Base-by-base conservation (phyloP, 176 grass and related monocot species). In the Oryza punctata region DNA sequence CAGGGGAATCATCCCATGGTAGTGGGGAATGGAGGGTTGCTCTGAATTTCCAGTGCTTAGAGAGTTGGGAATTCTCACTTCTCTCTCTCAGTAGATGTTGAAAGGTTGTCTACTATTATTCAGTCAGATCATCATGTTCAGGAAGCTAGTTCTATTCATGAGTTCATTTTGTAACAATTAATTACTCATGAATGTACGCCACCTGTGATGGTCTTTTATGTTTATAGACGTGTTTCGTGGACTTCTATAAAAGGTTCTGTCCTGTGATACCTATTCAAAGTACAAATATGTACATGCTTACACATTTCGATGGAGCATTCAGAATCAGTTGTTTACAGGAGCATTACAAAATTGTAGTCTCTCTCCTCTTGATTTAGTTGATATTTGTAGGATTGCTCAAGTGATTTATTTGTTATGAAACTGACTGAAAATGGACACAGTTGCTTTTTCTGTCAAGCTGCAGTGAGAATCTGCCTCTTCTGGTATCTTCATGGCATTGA, bases 371-470 rank as follows among this genome's bases (percentile, higher is more conserved):
- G 63, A 3, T 68, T 14, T 77, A 49, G 59, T 45, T 64, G 40
- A 77, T 73, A 29, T 73, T 85, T 37, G 3, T 73, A 63, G 23
- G 67, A 67, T 59, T 46, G 2, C 10, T 40, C 44, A 32, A 47
- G 10, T 3, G 19, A 6, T 74, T 75, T 45, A 5, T 60, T 70
- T 61, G 5, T 74, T 9, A 6, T 57, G 26, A 70, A 76, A 41
- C 47, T 21, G 1, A 41, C 23, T 25, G 6, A 74, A 78, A 90
- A 82, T 54, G 73, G 49, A 52, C 9, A 7, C 3, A 13, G 1
- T 37, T 73, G 7, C 0, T 79, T 72, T 33, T 82, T 68, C 35
- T 61, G 3, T 86, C 47, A 47, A 82, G 76, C 35, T 78, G 72
- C 15, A 19, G 35, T 25, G 49, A 52, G 1, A 45, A 4, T 10